Evolutionary conservation across 768 basidiomycete genomes (phyloP).

Genomic region (Termitomyces heimii): DNA sequence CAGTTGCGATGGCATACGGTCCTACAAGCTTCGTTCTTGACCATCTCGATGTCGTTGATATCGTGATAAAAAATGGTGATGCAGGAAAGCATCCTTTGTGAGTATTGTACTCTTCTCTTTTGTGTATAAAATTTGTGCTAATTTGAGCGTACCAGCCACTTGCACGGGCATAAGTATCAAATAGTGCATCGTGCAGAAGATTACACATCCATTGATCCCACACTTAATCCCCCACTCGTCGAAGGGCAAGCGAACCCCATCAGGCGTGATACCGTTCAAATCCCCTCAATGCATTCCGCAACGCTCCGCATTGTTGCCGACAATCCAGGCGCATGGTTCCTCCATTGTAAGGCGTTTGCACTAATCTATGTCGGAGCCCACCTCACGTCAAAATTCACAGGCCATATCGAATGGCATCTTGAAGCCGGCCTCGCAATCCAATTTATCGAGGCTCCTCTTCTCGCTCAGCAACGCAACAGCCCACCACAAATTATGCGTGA

Average conservation of each 20-base stretch:
- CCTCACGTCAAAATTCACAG: constrained; percentile 23
- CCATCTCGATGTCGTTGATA: constrained; percentile 69
- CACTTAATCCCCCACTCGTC: constrained; percentile 72
- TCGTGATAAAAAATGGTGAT: constrained; percentile 70
- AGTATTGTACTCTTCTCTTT: constrained; percentile 19
- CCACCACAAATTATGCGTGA: constrained; percentile 59
- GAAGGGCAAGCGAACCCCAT: constrained; percentile 85
- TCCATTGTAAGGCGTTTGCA: constrained; percentile 55
- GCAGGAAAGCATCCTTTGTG: constrained; percentile 82
- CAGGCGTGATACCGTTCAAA: constrained; percentile 83
- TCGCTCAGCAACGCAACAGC: constrained; percentile 49
- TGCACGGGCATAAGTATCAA: constrained; percentile 87
- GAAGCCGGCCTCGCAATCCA: constrained; percentile 80
- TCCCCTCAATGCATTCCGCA: constrained; percentile 61
- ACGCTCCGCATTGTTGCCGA: constrained; percentile 80
- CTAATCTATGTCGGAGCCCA: background rate
- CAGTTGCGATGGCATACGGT: constrained; percentile 69
- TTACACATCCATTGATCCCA: constrained; percentile 67
- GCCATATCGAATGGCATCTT: constrained; percentile 86
- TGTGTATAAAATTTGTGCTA: background rate
- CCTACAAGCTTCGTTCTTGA: constrained; percentile 70
- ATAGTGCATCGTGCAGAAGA: constrained; percentile 69
- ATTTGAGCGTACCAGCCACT: constrained; percentile 50
- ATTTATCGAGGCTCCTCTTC: constrained; percentile 76
- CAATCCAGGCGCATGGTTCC: constrained; percentile 89